phyloP scores from a whole-genome alignment of 2,329 filamentous ascomycete genomes.

The Cytospora paraplurivora region DNA sequence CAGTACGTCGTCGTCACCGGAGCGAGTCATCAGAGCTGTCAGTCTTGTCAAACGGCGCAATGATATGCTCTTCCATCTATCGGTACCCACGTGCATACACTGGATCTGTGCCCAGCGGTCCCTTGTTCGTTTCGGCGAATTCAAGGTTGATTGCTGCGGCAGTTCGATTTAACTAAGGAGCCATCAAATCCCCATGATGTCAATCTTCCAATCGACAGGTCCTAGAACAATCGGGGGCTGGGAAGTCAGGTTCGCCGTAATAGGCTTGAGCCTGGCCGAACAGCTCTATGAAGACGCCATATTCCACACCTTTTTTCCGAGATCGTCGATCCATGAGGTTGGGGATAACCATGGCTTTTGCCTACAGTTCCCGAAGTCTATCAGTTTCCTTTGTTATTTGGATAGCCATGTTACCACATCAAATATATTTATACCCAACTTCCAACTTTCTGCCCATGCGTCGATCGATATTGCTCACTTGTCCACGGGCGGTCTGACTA shows the following conservation, averaged over 20 bases:
- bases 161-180: conserved; percentile 88
- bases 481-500: not conserved
- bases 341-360: conserved; percentile 81
- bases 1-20: not conserved
- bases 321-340: conserved; percentile 89
- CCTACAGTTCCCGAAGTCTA: conserved; percentile 58
- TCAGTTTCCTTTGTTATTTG: not conserved
- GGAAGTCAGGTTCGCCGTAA: conserved; percentile 66
- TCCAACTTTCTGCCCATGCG: not conserved
- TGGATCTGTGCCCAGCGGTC: conserved; percentile 88
- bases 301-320: conserved; percentile 87
- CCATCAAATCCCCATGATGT: conserved; percentile 75
- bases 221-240: conserved; percentile 72
- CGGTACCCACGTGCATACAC: not conserved
- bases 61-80: not conserved
- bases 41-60: not conserved
- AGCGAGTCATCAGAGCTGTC: not conserved
- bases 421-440: not conserved
- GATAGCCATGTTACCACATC: not conserved
- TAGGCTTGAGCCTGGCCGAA: conserved; percentile 68
- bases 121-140: conserved; percentile 61
- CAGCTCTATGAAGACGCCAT: conserved; percentile 68
- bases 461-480: not conserved
- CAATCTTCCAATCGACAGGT: conserved; percentile 95
- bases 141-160: conserved; percentile 79